Conservation (phyloP, 208 protist genomes). For the Acanthamoeba lenticulata region DNA sequence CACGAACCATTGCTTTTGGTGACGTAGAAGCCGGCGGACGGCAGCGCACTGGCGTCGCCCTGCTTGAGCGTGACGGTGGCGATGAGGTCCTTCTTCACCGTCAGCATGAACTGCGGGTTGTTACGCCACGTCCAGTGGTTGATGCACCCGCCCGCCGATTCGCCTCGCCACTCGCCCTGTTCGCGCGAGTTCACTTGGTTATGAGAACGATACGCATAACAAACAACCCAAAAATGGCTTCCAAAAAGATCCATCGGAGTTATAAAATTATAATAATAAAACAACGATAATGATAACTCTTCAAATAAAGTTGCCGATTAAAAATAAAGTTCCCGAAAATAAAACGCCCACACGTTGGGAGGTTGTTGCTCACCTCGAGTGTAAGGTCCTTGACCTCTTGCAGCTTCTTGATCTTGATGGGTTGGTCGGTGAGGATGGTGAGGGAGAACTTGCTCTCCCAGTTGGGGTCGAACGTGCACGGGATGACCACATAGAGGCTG, state of each 20-base stretch:
- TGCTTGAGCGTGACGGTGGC: conserved; percentile 43
- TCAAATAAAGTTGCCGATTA: neutral
- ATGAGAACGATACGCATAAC: no score
- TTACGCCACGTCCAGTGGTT: conserved; percentile 48
- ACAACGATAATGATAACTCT: no score
- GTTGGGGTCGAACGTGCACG: conserved; percentile 51
- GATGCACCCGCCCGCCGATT: conserved; percentile 34
- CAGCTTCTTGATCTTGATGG: conserved; percentile 50
- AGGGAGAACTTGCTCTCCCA: conserved; percentile 51
- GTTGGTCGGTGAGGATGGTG: conserved; percentile 19
- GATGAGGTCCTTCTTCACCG: neutral
- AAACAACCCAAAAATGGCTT: no score
- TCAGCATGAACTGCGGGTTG: conserved; percentile 37
- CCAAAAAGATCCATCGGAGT: no score
- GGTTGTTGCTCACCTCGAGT: neutral
- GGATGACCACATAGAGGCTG: conserved; percentile 18
- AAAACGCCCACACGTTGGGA: no score
- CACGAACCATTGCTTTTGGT: conserved; percentile 57
- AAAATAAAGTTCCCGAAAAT: no score
- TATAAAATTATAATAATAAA: no score
- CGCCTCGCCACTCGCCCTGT: neutral
- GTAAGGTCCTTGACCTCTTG: conserved; percentile 45
- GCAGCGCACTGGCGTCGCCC: neutral
- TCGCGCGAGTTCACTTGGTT: no score
- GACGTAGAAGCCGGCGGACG: conserved; percentile 24